Base-by-base conservation (phyloP, 768 basidiomycete species). In the Lactarius deliciosus region DNA sequence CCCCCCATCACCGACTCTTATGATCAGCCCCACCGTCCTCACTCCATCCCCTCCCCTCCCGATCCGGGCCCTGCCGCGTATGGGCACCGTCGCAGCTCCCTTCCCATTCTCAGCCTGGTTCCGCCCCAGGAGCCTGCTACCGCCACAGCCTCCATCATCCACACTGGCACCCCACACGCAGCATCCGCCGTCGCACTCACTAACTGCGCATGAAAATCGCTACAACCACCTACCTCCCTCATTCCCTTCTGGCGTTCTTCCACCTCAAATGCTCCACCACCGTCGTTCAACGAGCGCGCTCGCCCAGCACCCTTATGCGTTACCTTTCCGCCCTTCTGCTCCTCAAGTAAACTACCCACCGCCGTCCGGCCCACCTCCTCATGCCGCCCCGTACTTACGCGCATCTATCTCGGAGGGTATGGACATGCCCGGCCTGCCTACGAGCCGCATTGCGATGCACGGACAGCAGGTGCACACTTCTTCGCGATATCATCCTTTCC, bases 201-300 rank as follows among this genome's bases (percentile, higher is more conserved):
- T 25, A 22, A 25, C 63, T 25, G 25, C 64, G 4, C 50, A 67
- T 13, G 57, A 68, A 22, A 60, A 15, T 11, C 58, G 3, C 43
- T 60, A 60, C 40, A 41, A n/a, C 16, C 16, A 68, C 25, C 13
- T 36, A 3, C 22, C 50, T 30, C 57, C 62, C 4, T 58, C 68
- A 11, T 68, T 68, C 57, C 64, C 68, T 2, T 61, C 68, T 22
- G 45, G 59, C 3, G 64, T 68, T 20, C 18, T 66, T 3, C 18
- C 60, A 1, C 68, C 68, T 30, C 64, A 66, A 8, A 41, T 68
- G 30, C 22, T 66, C 10, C 64, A 68, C 7, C 68, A 68, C 45
- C 68, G 68, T n/a, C 68, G 68, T 47, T 68, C 64, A 18, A 66
- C 64, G 1, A 60, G 64, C 28, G 68, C 68, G 4, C 67, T 68